A percentile compares a stretch with the other conserved stretches of the same genome.
phyloP scores from a whole-genome alignment of 2,329 filamentous ascomycete species.

The Aspergillus unguis region DNA sequence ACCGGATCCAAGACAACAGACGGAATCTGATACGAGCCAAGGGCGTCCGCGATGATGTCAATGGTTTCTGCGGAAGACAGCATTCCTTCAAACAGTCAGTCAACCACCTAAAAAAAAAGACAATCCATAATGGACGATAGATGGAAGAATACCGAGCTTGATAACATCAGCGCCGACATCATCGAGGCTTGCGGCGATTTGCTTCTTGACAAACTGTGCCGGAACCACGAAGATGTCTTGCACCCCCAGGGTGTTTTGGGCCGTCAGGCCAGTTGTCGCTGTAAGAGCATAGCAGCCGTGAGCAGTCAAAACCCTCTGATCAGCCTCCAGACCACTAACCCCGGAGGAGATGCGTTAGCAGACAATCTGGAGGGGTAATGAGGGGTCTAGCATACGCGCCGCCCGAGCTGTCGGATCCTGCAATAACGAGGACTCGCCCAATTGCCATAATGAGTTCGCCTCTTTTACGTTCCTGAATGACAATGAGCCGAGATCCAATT shows the following conservation, averaged over 20 bases:
- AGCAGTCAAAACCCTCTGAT: constrained; percentile 89
- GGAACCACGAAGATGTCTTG: constrained; percentile 76
- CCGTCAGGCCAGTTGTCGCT: constrained; percentile 90
- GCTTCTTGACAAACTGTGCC: constrained; percentile 72
- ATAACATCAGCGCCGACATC: constrained; percentile 88
- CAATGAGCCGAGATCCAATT: too few species aligned
- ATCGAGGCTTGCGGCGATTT: constrained; percentile 78
- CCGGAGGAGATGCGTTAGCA: constrained; percentile 19
- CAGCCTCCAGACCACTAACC: constrained; percentile 81
- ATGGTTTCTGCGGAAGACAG: constrained; percentile 71
- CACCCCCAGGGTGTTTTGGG: constrained; percentile 87
- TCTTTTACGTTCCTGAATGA: too few species aligned
- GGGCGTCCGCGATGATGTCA: constrained; percentile 61
- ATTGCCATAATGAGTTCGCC: constrained; percentile 29
- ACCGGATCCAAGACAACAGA: constrained; percentile 72
- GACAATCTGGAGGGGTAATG: constrained; percentile 7
- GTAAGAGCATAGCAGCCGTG: constrained; percentile 97
- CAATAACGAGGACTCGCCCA: constrained; percentile 70
- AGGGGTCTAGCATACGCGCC: constrained; percentile 64
- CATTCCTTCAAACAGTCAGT: constrained; percentile 61
- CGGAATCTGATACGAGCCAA: constrained; percentile 57
- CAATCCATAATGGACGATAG: background rate
- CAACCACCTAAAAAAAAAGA: background rate
- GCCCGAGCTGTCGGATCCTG: constrained; percentile 86
- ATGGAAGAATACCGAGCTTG: constrained; percentile 67